Conservation (phyloP, 2,329 filamentous ascomycete species). For the Penicillium freii region DNA sequence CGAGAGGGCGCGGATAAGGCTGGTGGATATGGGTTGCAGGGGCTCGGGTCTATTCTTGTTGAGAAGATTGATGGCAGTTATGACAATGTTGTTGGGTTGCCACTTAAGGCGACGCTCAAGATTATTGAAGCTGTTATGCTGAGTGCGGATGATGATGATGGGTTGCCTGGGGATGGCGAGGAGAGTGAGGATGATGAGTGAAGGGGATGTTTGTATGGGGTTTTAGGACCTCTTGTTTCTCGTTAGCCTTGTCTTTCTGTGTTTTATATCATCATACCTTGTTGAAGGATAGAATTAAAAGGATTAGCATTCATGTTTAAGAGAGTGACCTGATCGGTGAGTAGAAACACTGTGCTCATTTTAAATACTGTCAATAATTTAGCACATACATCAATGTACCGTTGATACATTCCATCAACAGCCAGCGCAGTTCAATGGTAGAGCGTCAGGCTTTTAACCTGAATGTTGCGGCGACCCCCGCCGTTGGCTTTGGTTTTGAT, state of each 20-base stretch:
- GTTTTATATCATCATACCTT: background rate
- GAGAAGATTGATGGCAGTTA: slow-evolving; percentile 85
- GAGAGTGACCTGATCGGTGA: background rate
- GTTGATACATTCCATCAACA: too few relatives aligned
- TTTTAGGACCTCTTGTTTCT: background rate
- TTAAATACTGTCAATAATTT: background rate
- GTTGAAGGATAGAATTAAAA: background rate
- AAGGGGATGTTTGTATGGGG: background rate
- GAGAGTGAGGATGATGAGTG: slow-evolving; percentile 24
- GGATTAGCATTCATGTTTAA: background rate
- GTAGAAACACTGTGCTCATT: background rate
- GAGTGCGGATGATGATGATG: slow-evolving; percentile 66
- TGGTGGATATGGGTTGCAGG: slow-evolving; percentile 92
- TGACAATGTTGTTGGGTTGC: slow-evolving; percentile 93
- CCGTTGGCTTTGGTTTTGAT: too few relatives aligned
- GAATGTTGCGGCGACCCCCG: too few relatives aligned
- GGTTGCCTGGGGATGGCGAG: slow-evolving; percentile 46
- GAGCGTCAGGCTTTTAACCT: too few relatives aligned
- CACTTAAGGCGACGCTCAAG: slow-evolving; percentile 71
- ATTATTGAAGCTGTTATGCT: slow-evolving; percentile 87
- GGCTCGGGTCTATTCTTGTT: slow-evolving; percentile 78
- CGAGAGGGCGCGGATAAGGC: slow-evolving; percentile 95
- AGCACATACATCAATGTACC: background rate
- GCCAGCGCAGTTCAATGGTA: too few relatives aligned
- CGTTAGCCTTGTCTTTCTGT: background rate